These are phyloP conservation scores for Aleurites moluccanus DNA, from an alignment of 441 rosid genomes.

Conservation along the genomic window DNA sequence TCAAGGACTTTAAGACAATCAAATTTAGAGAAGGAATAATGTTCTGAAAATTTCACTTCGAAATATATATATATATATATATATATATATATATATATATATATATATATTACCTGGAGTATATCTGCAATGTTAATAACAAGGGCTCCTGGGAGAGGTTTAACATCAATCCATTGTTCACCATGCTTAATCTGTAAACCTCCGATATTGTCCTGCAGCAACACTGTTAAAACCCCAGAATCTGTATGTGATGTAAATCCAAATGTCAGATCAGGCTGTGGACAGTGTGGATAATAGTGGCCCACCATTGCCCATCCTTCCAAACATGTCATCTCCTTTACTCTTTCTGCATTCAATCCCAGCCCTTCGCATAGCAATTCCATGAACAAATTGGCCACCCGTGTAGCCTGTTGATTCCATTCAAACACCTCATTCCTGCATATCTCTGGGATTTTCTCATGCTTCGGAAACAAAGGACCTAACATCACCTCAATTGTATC, in stretches of 20 bases:
- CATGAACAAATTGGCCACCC: too few relatives aligned
- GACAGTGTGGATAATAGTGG: constrained; percentile 56
- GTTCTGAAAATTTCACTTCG: too few relatives aligned
- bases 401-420: constrained; percentile 36
- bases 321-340: constrained; percentile 41
- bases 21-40: too few relatives aligned
- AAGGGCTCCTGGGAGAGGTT: constrained; percentile 48
- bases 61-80: too few relatives aligned
- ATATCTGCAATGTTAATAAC: constrained; percentile 52
- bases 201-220: constrained; percentile 44
- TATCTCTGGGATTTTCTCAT: constrained; percentile 42
- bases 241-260: constrained; percentile 49
- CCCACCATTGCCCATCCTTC: constrained; percentile 44
- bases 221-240: constrained; percentile 45
- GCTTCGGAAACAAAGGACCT: constrained; percentile 26
- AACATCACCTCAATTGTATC: constrained; percentile 50
- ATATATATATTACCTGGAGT: constrained; percentile 37
- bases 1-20: too few relatives aligned
- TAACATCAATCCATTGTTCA: constrained; percentile 43
- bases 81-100: too few relatives aligned
- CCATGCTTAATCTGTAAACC: constrained; percentile 53
- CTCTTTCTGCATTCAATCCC: constrained; percentile 2
- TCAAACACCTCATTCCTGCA: constrained; percentile 42
- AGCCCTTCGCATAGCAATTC: too few relatives aligned
- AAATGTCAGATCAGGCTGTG: constrained; percentile 50